Conservation (phyloP, 805 yeast genomes). For the Candida corydali region DNA sequence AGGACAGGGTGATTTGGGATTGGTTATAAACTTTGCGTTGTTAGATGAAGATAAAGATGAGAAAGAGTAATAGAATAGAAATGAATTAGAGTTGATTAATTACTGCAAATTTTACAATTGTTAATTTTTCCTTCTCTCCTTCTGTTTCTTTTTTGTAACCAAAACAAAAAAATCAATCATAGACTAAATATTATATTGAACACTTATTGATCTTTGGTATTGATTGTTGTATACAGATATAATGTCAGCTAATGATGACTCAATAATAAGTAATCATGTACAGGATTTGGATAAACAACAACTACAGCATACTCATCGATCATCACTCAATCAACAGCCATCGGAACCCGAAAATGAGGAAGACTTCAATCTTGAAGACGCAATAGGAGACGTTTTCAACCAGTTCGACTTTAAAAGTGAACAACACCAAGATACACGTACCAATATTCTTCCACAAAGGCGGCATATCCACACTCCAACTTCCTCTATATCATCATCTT, state of each 20-base stretch:
- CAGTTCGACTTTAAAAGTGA: no score
- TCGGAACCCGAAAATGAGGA: neutral
- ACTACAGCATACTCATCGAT: conserved; percentile 1
- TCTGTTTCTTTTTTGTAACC: neutral
- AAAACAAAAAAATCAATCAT: conserved; percentile 1
- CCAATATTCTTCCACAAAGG: no score
- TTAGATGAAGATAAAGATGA: conserved; percentile 23
- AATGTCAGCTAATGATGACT: conserved; percentile 3
- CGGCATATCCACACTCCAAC: no score
- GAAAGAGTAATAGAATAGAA: neutral
- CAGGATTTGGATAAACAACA: neutral
- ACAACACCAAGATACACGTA: no score
- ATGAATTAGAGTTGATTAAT: no score
- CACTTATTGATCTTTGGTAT: neutral
- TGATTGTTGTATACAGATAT: neutral
- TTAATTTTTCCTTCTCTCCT: no score
- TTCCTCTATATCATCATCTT: no score
- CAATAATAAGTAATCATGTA: neutral
- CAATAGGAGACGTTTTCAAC: no score
- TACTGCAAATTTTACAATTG: no score
- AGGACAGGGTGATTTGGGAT: conserved; percentile 27
- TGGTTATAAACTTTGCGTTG: conserved; percentile 35
- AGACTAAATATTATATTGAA: neutral
- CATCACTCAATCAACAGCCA: neutral
- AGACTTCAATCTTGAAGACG: no score